These are phyloP conservation scores for Hypoxylon sp. DNA, from an alignment of 2,329 filamentous ascomycete species.

Conservation along the genomic window DNA sequence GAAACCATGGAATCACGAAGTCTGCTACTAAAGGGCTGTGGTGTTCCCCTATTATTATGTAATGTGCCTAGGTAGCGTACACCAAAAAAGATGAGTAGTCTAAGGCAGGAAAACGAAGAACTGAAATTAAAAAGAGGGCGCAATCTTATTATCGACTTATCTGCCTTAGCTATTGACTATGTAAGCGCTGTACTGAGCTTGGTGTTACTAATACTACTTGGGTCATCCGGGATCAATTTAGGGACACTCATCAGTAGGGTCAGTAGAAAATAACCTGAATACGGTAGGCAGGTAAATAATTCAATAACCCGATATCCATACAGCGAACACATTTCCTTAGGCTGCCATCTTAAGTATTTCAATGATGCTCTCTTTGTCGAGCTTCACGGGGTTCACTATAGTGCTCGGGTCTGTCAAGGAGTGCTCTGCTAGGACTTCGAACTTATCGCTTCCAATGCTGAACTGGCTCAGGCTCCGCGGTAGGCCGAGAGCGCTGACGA, in stretches of 20 bases:
- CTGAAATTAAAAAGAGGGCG: too few relatives aligned
- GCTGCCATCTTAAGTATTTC: constrained; percentile 45
- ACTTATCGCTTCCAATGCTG: constrained; percentile 42
- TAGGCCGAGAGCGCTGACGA: constrained; percentile 42
- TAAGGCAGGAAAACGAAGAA: too few relatives aligned
- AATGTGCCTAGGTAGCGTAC: too few relatives aligned
- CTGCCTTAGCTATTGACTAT: too few relatives aligned
- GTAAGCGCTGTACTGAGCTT: too few relatives aligned
- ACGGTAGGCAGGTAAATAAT: background rate
- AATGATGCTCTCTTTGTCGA: constrained; percentile 44
- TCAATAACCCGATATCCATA: background rate
- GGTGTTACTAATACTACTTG: too few relatives aligned
- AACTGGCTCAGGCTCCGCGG: constrained; percentile 41
- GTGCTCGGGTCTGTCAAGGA: constrained; percentile 37
- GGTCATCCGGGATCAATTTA: background rate
- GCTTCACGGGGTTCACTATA: constrained; percentile 38
- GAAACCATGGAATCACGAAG: too few relatives aligned
- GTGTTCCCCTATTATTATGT: too few relatives aligned
- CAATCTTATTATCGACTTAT: too few relatives aligned
- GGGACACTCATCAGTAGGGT: background rate
- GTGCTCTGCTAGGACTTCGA: constrained; percentile 40
- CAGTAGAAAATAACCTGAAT: background rate
- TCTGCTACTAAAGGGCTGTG: too few relatives aligned
- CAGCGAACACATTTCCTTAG: constrained; percentile 7
- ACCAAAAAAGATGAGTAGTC: too few relatives aligned